Evolutionary conservation across 805 yeast species (phyloP), one percentile per base, ranked within the genome.

Genomic region (Zygosaccharomyces kombuchaensis): DNA sequence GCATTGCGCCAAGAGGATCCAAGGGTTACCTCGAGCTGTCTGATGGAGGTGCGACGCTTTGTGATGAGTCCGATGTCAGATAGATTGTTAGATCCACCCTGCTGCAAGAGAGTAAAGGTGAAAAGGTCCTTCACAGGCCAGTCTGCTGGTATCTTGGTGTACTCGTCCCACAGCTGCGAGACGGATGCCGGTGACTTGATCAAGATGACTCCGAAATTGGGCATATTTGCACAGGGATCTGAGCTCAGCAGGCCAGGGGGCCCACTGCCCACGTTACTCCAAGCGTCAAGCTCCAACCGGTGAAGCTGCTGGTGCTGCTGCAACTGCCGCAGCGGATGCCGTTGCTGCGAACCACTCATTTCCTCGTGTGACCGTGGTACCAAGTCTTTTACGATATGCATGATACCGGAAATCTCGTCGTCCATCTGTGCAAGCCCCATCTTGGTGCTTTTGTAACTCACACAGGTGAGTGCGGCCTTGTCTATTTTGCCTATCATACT

Each of bases 1-100:
- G 46, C 50, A 42, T 57, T 59, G 31, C 65, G 51, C 65, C 66
- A 62, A 1, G 60, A 51, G 1, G 63, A 59, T 7, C 65, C 64
- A 23, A 51, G 52, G 9, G 43, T 44, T 4, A 34, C 38, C 45
- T 62, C 66, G n/a, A 62, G 44, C n/a, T 54, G 54, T 32, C 52
- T 43, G 10, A 62, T 59, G 3, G 65, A 55, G 2, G 55, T 52
- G 10, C 50, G 49, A 25, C 65, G 47, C 36, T 55, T 43, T 12
- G 57, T 46, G 12, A 57, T 45, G 19, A 48, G 27, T 19, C 51
- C 51, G n/a, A 53, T 43, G 25, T 50, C 48, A 4, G 48, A 30
- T 16, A 47, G 50, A 25, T 36, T 53, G 23, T 48, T 39, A 17
- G 47, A 22, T 5, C 39, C 39, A 14, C 50, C 50, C 19, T 54